Evolutionary conservation across 1,139 yeast species (phyloP).

Genomic region (Suhomyces maxii): DNA sequence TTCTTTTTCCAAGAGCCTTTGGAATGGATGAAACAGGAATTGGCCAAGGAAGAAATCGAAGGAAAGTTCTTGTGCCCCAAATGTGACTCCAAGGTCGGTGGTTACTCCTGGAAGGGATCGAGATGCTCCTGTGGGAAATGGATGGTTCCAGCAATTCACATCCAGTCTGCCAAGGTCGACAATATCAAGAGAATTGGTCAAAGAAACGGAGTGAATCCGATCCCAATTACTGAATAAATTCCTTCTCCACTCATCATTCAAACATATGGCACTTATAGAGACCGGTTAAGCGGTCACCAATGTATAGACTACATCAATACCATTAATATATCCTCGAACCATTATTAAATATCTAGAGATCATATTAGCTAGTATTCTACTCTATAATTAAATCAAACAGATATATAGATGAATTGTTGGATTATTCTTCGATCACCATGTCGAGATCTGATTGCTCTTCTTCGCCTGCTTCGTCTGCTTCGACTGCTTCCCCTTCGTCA

Average conservation of each 20-base stretch:
- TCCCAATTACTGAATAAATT: too few relatives aligned
- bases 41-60: conserved; percentile 68
- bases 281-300: background rate
- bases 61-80: conserved; percentile 86
- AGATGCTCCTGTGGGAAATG: conserved; percentile 94
- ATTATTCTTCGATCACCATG: conserved; percentile 47
- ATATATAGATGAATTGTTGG: background rate
- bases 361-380: too few relatives aligned
- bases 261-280: background rate
- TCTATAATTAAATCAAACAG: background rate
- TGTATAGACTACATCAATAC: too few relatives aligned
- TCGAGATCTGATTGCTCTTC: conserved; percentile 42
- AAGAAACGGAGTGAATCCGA: too few relatives aligned
- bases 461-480: conserved; percentile 25
- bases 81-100: conserved; percentile 82
- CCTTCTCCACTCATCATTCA: too few relatives aligned
- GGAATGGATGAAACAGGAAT: conserved; percentile 84
- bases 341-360: too few relatives aligned
- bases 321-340: too few relatives aligned
- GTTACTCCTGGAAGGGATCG: conserved; percentile 93
- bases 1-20: conserved; percentile 78
- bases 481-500: conserved; percentile 31
- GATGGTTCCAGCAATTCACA: conserved; percentile 90
- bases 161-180: conserved; percentile 81
- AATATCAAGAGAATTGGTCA: conserved; percentile 32